Evolutionary conservation across 306 rosid genomes (phyloP), one percentile per base, ranked within the genome.

Genomic region (Cicer arietinum): DNA sequence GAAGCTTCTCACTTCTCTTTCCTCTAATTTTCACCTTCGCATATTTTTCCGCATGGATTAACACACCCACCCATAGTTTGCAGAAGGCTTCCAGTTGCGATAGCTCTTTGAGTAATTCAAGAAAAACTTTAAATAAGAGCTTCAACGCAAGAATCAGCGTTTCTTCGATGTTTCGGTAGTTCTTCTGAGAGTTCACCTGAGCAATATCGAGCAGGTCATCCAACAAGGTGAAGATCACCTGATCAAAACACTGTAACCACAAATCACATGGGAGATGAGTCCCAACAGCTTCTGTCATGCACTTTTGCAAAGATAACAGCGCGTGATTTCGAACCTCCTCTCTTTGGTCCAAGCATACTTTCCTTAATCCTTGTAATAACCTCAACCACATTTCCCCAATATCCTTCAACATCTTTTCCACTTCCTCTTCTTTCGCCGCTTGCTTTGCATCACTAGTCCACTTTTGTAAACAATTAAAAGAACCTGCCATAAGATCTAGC

Each of bases 381-480:
- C 96, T 87, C 77, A 92, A 59, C 99, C 99, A 94, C 99, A 94
- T 92, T 73, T 94, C 99, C 69, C 96, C 96, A 30, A 94, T 86
- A 76, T 94, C 96, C 82, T 84, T 96, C 67, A 85, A 85, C 86
- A 90, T 74, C 74, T 85, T 92, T 45, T 81, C 66, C 56, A 81
- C 81, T 83, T 89, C 96, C 71, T 92, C 96, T 83, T 89, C 95
- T 71, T 77, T 85, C 30, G 62, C 80, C 16, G 90, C 81, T 79
- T 83, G 90, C 86, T 88, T 94, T 70, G 91, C 88, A 83, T 90
- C 92, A 57, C 56, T 52, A 67, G 88, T 79, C 99, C 99, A 94
- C 77, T 66, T 80, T 40, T 75, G 84, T 73, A 94, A 86, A 85
- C 97, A 92, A 83, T 78, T 80, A 80, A 89, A 87, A 75, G 99